Evolutionary conservation across 2,329 filamentous ascomycete genomes (phyloP).

Genomic region (Aspergillus pseudotamarii): DNA sequence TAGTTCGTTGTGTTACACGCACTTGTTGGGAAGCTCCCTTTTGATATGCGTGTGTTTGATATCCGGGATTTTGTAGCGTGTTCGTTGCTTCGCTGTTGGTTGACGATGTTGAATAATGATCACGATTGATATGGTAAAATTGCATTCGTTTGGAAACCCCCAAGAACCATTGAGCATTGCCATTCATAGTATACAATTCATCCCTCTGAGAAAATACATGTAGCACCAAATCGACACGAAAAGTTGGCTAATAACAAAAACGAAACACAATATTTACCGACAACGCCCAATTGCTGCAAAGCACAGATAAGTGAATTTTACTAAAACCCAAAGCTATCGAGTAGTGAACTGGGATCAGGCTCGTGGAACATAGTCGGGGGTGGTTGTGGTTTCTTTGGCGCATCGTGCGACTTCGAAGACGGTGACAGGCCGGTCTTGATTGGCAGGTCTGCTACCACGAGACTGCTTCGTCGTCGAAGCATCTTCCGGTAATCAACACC

Average conservation of each 20-base stretch:
- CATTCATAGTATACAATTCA: not conserved
- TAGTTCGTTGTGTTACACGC: not conserved
- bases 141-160: not conserved
- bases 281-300: not conserved
- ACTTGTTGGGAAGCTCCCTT: not conserved
- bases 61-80: not conserved
- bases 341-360: slow-evolving; percentile 82
- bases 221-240: not conserved
- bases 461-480: slow-evolving; percentile 70
- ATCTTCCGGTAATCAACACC: slow-evolving; percentile 66
- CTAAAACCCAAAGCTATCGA: slow-evolving; percentile 92
- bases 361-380: slow-evolving; percentile 83
- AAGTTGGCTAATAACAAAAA: not conserved
- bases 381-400: slow-evolving; percentile 52
- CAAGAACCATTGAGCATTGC: not conserved
- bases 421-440: slow-evolving; percentile 46
- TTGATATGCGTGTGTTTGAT: not conserved
- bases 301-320: not conserved
- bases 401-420: slow-evolving; percentile 37
- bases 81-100: not conserved
- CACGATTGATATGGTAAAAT: not conserved
- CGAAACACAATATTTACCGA: not conserved
- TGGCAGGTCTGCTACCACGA: slow-evolving; percentile 74
- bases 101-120: not conserved
- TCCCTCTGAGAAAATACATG: not conserved